Evolutionary conservation across 75 land plant genomes (phyloP), one percentile per base, ranked within the genome.

Genomic region (Picea sitchensis): DNA sequence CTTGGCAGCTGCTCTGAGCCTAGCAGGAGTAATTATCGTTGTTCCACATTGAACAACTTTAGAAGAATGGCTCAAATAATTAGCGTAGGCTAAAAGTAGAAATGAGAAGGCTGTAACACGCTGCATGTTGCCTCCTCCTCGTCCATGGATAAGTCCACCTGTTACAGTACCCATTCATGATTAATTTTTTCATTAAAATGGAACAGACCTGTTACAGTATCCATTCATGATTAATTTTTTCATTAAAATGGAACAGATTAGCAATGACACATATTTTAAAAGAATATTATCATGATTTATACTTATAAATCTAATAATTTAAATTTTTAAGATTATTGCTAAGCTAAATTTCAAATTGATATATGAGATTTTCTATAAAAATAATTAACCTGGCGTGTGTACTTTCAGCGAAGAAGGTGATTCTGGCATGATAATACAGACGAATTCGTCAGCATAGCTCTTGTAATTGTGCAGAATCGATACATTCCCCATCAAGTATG

Each of bases 121-220:
- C 80, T 97, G 99, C 91, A 97, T 88, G 90, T 97, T 97, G 75
- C 92, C 87, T 57, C 85, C 89, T 26, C 93, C 92, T 8, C 63
- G 76, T 73, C 90, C 89, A 85, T 86, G 92, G 32, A 95, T 73
- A 15, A 97, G 83, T 31, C 99, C 99, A 61, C 99, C 99, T 97
- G 83, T 75, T 12, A 18, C 56, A 17, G 4, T 32, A 7, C 36
- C 4, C 44, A 36, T 41, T 4, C 44, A 41, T 41, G 44, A 41
- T 41, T 41, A 41, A 41, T 4, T 41, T 1, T 4, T 41, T 41
- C 38, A 1, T 36, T 36, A 36, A 36, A 36, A 2, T 2, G 2
- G 4, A 26, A 26, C 26, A 26, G 26, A 26, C 26, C 26, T 26
- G 26, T 26, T 26, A 26, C 26, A 26, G 26, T 26, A 26, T 26